Conservation (phyloP, 768 basidiomycete genomes). For the Termitomyces sp. region DNA sequence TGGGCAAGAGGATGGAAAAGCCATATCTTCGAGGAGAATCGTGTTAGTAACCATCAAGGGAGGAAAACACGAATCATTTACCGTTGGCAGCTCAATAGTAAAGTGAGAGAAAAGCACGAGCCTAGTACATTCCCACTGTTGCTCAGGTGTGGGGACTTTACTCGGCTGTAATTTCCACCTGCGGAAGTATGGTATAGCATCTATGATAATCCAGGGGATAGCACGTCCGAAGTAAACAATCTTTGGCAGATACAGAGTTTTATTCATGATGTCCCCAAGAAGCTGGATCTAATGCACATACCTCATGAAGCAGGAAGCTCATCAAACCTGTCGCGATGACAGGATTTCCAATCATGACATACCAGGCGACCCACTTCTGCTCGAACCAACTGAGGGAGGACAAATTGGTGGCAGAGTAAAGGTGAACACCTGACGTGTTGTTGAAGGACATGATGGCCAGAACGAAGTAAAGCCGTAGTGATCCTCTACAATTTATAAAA, state of each 20-base stretch:
- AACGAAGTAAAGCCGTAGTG: constrained; percentile 2
- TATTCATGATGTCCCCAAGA: background rate
- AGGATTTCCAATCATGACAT: constrained; percentile 82
- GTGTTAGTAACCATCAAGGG: background rate
- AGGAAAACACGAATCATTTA: constrained; percentile 29
- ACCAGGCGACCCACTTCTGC: constrained; percentile 82
- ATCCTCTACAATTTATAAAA: constrained; percentile 7
- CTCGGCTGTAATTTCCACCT: constrained; percentile 90
- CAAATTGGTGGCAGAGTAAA: constrained; percentile 58
- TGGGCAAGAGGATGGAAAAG: constrained; percentile 90
- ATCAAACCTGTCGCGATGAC: constrained; percentile 89
- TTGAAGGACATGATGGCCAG: constrained; percentile 43
- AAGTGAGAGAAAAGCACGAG: constrained; percentile 93
- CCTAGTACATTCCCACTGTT: constrained; percentile 97
- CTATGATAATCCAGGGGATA: constrained; percentile 94
- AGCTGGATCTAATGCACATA: constrained; percentile 29
- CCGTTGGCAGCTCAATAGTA: constrained; percentile 87
- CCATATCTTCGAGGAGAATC: constrained; percentile 55
- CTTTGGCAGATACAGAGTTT: constrained; percentile 30
- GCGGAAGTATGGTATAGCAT: constrained; percentile 89
- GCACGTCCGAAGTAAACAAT: constrained; percentile 95
- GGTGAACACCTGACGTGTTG: constrained; percentile 29
- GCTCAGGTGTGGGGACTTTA: constrained; percentile 72
- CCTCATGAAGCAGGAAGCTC: constrained; percentile 93
- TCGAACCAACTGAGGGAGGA: constrained; percentile 65